Base-by-base conservation (phyloP, 1,284 basidiomycete genomes). In the Salmacisia buchloeana region DNA sequence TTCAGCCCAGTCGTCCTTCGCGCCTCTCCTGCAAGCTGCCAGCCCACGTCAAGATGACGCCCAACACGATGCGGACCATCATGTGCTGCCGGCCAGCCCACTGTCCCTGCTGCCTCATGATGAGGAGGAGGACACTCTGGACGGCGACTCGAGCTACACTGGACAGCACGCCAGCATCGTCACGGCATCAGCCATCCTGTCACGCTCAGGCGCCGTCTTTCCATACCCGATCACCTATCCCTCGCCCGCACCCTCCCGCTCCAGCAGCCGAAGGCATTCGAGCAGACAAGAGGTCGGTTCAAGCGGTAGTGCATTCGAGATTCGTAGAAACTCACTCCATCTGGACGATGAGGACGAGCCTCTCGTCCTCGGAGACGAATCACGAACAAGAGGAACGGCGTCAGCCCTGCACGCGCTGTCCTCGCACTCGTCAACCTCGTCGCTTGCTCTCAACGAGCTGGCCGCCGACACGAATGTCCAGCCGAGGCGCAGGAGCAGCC, bases 141-240 rank as follows among this genome's bases (percentile, higher is more conserved):
- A 43, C 6, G 10, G 23, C 10, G 41, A 43, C 41, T 38, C 35
- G 15, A 18, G 41, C 10, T 43, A 43, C 23, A 43, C 41, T 6
- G 41, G 41, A 15, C 41, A 43, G 3, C 41, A 43, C 3, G 41
- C 41, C 18, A 43, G 41, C 41, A 43, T 43, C 35, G 68, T 75
- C 25, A 75, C 73, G 0, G 73, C 72, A 1, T 73, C 72, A 1
- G 67, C 73, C n/a, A 68, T 75, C 52, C 70, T 75, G 3, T 73
- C 71, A n/a, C 68, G 73, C 35, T 72, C 73, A 25, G 65, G 65
- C 35, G 62, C 63, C 36, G 23, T 45, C 41, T 43, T 43, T 43
- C 41, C 41, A 15, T 43, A n/a, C 18, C 41, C 41, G 1, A 21
- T 43, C 18, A 43, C 18, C 15, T 60, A 58, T 35, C 18, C 35